These are phyloP conservation scores for Debaryomycetaceae sp. DNA, from an alignment of 1,139 yeast genomes.

Conservation along the genomic window DNA sequence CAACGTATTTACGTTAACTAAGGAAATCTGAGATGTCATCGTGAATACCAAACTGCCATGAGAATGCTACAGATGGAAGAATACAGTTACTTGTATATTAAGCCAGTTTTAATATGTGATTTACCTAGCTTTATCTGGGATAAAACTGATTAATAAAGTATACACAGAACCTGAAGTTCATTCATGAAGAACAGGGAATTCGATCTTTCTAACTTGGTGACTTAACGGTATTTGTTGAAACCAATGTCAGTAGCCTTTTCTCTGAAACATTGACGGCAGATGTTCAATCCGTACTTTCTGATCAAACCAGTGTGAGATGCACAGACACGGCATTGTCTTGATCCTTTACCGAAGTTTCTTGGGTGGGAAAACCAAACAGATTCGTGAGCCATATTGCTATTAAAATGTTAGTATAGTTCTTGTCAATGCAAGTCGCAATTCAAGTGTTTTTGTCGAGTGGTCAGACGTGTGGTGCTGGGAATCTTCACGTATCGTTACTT, in stretches of 20 bases:
- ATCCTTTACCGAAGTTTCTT: constrained; percentile 99
- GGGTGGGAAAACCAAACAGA: constrained; percentile 99
- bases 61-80: neutral
- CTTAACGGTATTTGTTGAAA: constrained; percentile 97
- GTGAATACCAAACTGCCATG: no score
- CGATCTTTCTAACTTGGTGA: constrained; percentile 2
- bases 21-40: no score
- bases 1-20: no score
- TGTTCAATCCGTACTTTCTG: constrained; percentile 99
- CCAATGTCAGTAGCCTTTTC: constrained; percentile 99
- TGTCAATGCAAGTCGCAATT: neutral
- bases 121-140: neutral
- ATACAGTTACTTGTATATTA: neutral
- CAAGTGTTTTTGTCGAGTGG: neutral
- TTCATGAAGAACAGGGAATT: neutral
- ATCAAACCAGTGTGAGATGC: constrained; percentile 98
- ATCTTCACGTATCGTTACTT: no score
- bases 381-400: constrained; percentile 96
- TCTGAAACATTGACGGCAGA: constrained; percentile 99
- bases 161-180: neutral
- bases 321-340: constrained; percentile 99
- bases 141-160: neutral
- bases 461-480: no score
- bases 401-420: constrained; percentile 21
- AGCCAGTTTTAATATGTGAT: neutral